phyloP scores from a whole-genome alignment of 495 filamentous ascomycete genomes.

The Friedmanniomyces endolithicus region DNA sequence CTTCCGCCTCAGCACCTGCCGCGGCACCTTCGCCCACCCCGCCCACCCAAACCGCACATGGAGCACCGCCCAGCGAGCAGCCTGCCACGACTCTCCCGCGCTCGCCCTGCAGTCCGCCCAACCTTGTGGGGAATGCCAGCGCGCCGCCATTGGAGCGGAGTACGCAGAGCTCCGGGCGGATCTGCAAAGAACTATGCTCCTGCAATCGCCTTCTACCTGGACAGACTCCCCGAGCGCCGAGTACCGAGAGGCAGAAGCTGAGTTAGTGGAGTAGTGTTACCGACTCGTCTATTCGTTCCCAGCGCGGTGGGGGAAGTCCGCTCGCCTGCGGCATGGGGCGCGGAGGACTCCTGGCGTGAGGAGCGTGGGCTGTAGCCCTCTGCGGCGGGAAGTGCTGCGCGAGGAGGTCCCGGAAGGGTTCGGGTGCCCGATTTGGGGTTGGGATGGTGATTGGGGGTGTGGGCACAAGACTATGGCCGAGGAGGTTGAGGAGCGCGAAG shows the following conservation, averaged over 20 bases:
- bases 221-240: background rate
- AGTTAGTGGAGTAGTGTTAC: too few species aligned
- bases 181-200: background rate
- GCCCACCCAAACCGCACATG: background rate
- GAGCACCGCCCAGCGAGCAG: background rate
- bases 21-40: background rate
- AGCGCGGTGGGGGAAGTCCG: background rate
- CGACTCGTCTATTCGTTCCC: too few species aligned
- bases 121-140: slow-evolving; percentile 1
- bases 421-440: background rate
- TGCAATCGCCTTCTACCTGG: too few species aligned
- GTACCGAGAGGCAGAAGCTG: background rate
- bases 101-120: background rate
- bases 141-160: background rate
- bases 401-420: background rate
- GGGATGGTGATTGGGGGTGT: background rate
- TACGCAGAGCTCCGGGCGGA: background rate
- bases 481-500: background rate
- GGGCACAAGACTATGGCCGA: background rate
- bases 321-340: background rate
- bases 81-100: background rate
- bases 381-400: slow-evolving; percentile 1
- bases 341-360: background rate
- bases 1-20: slow-evolving; percentile 7
- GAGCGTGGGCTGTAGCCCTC: background rate